These are phyloP conservation scores for Rutstroemia sp. DNA, from an alignment of 2,329 filamentous ascomycete genomes.

Conservation along the genomic window DNA sequence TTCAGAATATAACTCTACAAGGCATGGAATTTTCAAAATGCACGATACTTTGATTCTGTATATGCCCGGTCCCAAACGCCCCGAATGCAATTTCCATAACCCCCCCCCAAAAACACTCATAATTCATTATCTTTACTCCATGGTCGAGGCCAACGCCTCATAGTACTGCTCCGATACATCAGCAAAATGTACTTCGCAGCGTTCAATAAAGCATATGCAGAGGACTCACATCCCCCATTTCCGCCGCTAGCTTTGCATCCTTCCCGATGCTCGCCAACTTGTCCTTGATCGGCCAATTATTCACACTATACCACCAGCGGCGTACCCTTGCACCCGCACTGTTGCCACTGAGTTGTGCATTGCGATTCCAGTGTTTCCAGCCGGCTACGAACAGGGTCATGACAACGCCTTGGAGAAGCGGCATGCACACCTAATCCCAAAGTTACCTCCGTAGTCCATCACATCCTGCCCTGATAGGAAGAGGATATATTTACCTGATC, in stretches of 20 bases:
- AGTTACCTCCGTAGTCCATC: background rate
- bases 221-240: slow-evolving; percentile 35
- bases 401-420: slow-evolving; percentile 78
- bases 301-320: slow-evolving; percentile 92
- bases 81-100: background rate
- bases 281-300: slow-evolving; percentile 72
- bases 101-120: slow-evolving; percentile 3
- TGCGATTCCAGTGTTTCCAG: slow-evolving; percentile 86
- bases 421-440: slow-evolving; percentile 63
- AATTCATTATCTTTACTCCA: slow-evolving; percentile 14
- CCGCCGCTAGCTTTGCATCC: slow-evolving; percentile 29
- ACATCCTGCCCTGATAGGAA: background rate
- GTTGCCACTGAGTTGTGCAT: slow-evolving; percentile 67
- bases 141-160: slow-evolving; percentile 20
- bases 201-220: slow-evolving; percentile 14
- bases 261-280: slow-evolving; percentile 15
- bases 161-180: slow-evolving; percentile 24
- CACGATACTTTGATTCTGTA: background rate
- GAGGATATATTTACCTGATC: slow-evolving; percentile 63
- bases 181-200: slow-evolving; percentile 17
- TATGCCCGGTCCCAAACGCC: slow-evolving; percentile 1
- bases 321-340: slow-evolving; percentile 69
- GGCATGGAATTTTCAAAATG: too few relatives aligned
- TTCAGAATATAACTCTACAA: too few relatives aligned
- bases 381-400: slow-evolving; percentile 81